phyloP scores from a whole-genome alignment of 139 green algal genomes.

The Picochlorum costavermella region DNA sequence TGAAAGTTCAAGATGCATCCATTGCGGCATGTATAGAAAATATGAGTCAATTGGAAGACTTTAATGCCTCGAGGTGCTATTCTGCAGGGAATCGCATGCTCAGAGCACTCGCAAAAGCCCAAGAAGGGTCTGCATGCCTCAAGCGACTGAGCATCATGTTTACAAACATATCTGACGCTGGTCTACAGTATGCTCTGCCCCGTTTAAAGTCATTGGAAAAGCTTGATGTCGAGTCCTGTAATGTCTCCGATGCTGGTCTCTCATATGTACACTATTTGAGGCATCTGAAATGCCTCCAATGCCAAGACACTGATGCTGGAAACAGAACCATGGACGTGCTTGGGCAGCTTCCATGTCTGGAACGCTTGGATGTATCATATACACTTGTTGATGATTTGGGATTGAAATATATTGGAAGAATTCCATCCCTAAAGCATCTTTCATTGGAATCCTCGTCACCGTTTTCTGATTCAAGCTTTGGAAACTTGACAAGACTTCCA shows the following conservation, averaged over 20 bases:
- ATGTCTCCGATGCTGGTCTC: neutral
- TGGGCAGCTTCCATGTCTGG: slow-evolving; percentile 18
- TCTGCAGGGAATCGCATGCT: slow-evolving; percentile 16
- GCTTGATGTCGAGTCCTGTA: slow-evolving; percentile 2
- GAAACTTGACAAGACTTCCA: slow-evolving; percentile 20
- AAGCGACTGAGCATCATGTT: slow-evolving; percentile 6
- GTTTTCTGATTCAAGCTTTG: slow-evolving; percentile 30
- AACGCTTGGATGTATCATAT: slow-evolving; percentile 36
- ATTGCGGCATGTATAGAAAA: slow-evolving; percentile 9
- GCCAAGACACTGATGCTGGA: slow-evolving; percentile 32
- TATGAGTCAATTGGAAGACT: slow-evolving; percentile 9
- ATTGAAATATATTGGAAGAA: slow-evolving; percentile 15
- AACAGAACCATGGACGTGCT: slow-evolving; percentile 20
- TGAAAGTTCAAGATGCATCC: slow-evolving; percentile 5
- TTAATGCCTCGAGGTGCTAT: slow-evolving; percentile 25
- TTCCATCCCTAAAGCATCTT: slow-evolving; percentile 24
- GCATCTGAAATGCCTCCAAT: slow-evolving; percentile 25
- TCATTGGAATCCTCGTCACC: slow-evolving; percentile 31
- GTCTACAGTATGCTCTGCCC: neutral
- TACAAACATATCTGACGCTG: neutral
- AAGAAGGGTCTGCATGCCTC: neutral
- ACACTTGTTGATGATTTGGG: slow-evolving; percentile 31
- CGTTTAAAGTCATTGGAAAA: neutral
- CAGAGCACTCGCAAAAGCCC: neutral
- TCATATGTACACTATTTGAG: neutral